These are phyloP conservation scores for Hymenoscyphus scutula DNA, from an alignment of 2,329 filamentous ascomycete species.

Conservation along the genomic window DNA sequence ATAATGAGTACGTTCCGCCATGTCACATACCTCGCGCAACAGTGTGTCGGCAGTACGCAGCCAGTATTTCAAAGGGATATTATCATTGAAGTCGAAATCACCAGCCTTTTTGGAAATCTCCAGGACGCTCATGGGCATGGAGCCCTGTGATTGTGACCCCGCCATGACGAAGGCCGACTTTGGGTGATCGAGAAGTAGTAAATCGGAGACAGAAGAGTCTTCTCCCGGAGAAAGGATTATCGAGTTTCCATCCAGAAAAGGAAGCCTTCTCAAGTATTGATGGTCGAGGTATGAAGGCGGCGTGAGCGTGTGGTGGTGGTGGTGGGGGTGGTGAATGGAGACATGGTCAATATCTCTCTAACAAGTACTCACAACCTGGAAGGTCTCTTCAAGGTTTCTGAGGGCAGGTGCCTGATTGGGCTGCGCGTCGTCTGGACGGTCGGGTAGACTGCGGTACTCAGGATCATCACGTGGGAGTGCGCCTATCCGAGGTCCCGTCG, in stretches of 20 bases:
- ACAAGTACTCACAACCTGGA: background rate
- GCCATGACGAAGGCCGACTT: constrained; percentile 27
- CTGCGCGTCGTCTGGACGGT: background rate
- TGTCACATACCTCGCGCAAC: constrained; percentile 67
- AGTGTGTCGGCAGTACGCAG: constrained; percentile 76
- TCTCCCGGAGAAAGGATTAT: background rate
- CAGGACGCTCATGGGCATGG: constrained; percentile 65
- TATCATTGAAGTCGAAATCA: constrained; percentile 76
- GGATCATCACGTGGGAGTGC: no score
- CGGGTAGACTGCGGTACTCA: no score
- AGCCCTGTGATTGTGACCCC: constrained; percentile 27
- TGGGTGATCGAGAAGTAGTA: background rate
- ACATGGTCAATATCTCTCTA: background rate
- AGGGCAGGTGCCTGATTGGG: background rate
- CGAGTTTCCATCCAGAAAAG: background rate
- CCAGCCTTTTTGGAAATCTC: constrained; percentile 75
- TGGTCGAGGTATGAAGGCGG: background rate
- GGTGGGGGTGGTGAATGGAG: background rate
- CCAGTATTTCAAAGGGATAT: constrained; percentile 78
- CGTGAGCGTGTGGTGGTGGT: background rate
- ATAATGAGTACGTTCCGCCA: background rate
- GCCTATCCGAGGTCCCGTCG: no score
- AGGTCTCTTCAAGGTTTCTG: background rate
- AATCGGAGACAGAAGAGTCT: background rate
- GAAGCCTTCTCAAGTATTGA: background rate